phyloP scores from a whole-genome alignment of 108 stramenopile genomes.

The Skeletonema potamos region DNA sequence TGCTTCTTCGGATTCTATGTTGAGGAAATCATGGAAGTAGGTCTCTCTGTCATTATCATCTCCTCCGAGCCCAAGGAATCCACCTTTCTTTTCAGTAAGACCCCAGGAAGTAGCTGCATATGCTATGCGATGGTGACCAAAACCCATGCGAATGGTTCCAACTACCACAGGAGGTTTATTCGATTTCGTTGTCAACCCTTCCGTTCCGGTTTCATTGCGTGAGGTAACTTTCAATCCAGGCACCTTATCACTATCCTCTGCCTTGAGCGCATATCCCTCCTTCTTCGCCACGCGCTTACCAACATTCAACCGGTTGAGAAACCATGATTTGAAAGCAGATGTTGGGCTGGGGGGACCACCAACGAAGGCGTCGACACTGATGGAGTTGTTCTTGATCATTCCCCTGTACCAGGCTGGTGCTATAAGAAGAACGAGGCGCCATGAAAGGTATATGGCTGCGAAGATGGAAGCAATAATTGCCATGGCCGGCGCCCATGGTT shows the following conservation, averaged over 20 bases:
- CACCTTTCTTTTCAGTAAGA: constrained; percentile 38
- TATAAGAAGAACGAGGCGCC: constrained; percentile 35
- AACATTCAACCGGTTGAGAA: constrained; percentile 41
- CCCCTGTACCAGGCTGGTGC: constrained; percentile 23
- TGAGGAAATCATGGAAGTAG: constrained; percentile 92
- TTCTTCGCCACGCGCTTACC: constrained; percentile 38
- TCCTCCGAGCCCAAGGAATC: background rate
- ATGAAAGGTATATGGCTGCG: constrained; percentile 24
- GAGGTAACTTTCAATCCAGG: constrained; percentile 39
- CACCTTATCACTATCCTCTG: constrained; percentile 36
- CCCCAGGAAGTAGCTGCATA: constrained; percentile 89
- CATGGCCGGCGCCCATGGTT: constrained; percentile 36
- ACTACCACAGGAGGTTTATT: constrained; percentile 71
- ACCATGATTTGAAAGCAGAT: constrained; percentile 39
- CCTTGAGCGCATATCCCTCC: constrained; percentile 36
- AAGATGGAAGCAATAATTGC: constrained; percentile 16
- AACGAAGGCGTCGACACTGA: constrained; percentile 50
- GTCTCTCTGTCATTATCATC: constrained; percentile 29
- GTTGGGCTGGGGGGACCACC: constrained; percentile 32
- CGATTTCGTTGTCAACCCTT: constrained; percentile 9
- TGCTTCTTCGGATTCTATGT: constrained; percentile 84
- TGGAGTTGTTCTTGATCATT: constrained; percentile 44
- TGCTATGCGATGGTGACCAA: constrained; percentile 94
- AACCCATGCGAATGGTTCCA: constrained; percentile 94
- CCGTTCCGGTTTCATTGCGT: constrained; percentile 23